phyloP scores from a whole-genome alignment of 352 stramenopile genomes.

The Globisporangium spiculum region DNA sequence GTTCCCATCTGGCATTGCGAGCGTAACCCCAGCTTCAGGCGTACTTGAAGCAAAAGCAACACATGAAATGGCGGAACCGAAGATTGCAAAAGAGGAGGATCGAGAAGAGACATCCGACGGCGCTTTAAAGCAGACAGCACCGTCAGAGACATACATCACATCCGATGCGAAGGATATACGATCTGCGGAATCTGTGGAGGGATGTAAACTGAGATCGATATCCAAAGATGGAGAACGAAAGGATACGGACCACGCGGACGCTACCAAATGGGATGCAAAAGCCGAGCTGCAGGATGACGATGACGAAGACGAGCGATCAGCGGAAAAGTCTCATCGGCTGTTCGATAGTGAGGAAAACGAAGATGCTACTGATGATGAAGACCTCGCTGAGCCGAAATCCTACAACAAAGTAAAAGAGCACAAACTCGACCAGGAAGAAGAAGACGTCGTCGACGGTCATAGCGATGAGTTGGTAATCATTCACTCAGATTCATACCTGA shows the following conservation, averaged over 20 bases:
- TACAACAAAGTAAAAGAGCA: not conserved
- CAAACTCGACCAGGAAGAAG: not conserved
- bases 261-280: not conserved
- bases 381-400: not conserved
- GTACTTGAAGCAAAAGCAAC: not conserved
- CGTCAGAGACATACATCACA: not conserved
- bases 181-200: not conserved
- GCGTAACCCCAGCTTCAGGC: not conserved
- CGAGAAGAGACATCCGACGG: not conserved
- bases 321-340: not conserved
- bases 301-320: not conserved
- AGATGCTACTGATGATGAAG: not conserved
- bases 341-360: not conserved
- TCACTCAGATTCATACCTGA: not conserved
- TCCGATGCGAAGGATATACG: not conserved
- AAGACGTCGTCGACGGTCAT: not conserved
- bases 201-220: not conserved
- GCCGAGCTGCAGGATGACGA: not conserved
- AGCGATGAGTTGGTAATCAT: not conserved
- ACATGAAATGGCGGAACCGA: not conserved
- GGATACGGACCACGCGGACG: not conserved
- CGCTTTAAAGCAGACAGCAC: not conserved
- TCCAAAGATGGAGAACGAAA: not conserved
- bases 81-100: not conserved
- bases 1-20: slow-evolving; percentile 12